Conservation (phyloP, 768 basidiomycete genomes). For the Termitomyces sp. region DNA sequence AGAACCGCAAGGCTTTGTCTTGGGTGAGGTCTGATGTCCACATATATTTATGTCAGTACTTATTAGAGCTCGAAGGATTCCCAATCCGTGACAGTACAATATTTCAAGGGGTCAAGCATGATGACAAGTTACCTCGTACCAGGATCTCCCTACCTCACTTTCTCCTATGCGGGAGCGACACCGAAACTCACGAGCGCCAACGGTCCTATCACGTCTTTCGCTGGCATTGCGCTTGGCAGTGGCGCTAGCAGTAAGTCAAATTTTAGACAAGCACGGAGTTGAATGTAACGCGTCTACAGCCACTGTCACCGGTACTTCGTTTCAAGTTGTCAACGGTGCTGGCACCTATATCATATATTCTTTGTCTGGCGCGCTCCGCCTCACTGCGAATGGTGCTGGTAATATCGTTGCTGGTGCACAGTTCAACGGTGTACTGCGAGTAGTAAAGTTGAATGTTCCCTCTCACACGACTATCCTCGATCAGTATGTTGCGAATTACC, state of each 20-base stretch:
- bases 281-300: conserved; percentile 13
- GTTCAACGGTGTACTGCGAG: conserved; percentile 26
- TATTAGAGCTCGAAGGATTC: conserved; percentile 19
- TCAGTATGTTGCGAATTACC: conserved; percentile 24
- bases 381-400: conserved; percentile 21
- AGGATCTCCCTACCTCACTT: conserved; percentile 29
- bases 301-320: conserved; percentile 22
- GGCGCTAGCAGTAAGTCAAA: conserved; percentile 16
- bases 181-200: conserved; percentile 25
- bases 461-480: conserved; percentile 24
- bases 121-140: conserved; percentile 28
- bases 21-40: conserved; percentile 19
- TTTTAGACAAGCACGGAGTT: not conserved
- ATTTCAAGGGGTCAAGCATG: conserved; percentile 25
- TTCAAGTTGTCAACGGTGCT: conserved; percentile 23
- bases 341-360: conserved; percentile 30
- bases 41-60: not conserved
- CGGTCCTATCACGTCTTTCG: conserved; percentile 25
- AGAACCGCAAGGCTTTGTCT: conserved; percentile 26
- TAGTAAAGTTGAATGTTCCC: conserved; percentile 23
- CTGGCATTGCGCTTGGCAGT: conserved; percentile 18
- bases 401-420: conserved; percentile 17
- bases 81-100: conserved; percentile 29
- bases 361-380: conserved; percentile 22
- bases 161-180: conserved; percentile 25